Conservation (phyloP, 495 filamentous ascomycete genomes). For the Hamigera avellanea region DNA sequence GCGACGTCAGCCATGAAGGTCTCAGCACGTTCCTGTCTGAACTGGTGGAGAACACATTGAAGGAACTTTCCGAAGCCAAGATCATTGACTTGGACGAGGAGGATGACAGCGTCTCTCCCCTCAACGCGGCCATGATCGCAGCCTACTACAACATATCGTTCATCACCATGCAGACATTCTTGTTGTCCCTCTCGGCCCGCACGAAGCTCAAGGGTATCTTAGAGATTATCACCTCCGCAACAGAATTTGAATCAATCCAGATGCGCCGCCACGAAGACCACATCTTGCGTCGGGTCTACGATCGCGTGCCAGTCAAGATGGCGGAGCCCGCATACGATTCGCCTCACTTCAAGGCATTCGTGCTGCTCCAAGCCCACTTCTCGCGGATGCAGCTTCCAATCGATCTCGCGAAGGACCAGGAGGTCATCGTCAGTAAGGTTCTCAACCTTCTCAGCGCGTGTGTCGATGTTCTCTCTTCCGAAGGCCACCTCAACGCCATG, state of each 20-base stretch:
- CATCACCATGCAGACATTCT: constrained; percentile 98
- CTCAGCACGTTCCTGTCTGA: constrained; percentile 92
- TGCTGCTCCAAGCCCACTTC: constrained; percentile 93
- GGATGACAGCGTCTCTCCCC: constrained; percentile 77
- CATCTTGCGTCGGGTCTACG: constrained; percentile 85
- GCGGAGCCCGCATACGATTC: constrained; percentile 73
- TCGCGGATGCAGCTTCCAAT: constrained; percentile 91
- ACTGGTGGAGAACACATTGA: constrained; percentile 84
- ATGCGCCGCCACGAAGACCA: constrained; percentile 88
- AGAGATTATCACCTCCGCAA: constrained; percentile 94
- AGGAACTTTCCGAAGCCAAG: constrained; percentile 84
- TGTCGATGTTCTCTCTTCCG: constrained; percentile 91
- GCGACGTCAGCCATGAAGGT: constrained; percentile 82
- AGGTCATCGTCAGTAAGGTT: constrained; percentile 73
- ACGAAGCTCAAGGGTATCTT: constrained; percentile 94
- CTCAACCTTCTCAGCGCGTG: constrained; percentile 80
- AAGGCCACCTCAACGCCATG: constrained; percentile 94
- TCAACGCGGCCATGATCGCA: constrained; percentile 95
- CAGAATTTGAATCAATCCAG: constrained; percentile 91
- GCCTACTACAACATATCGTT: constrained; percentile 99
- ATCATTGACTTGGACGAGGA: constrained; percentile 96
- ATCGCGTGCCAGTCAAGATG: constrained; percentile 92
- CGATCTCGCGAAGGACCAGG: constrained; percentile 95
- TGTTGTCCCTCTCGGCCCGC: constrained; percentile 79
- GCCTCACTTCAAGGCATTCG: constrained; percentile 96